Evolutionary conservation across 2,329 filamentous ascomycete species (phyloP), one percentile per base, ranked within the genome.

Genomic region (Penicillium sp.): DNA sequence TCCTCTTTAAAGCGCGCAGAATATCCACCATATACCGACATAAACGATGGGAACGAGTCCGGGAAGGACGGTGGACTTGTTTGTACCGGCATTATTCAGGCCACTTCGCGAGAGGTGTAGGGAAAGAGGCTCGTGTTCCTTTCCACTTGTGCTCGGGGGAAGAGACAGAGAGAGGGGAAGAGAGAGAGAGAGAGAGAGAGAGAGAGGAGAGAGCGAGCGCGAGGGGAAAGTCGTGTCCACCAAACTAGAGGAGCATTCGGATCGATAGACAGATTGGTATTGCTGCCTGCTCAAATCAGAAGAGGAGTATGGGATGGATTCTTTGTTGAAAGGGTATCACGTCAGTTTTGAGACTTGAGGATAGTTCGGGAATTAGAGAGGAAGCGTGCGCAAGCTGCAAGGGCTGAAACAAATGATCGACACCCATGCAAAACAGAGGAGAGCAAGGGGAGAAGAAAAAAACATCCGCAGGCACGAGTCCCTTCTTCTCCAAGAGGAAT

Each of bases 41-140:
- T 83, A 68, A 83, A 83, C 48, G 82, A 82, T 56, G 81, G 82
- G 72, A 83, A 81, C 63, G 80, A 80, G 64, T 77, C 75, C 67
- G 75, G 71, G 51, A 76, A 68, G 65, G 75, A 75, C 70, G 76
- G 73, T 59, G 75, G 69, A 62, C 73, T 76, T 49, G 76, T 75
- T 71, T 77, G 76, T 64, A 77, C 73, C 63, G 77, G 75, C 76
- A 79, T 78, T 66, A 63, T 75, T 65, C 37, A 55, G 52, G 25
- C 58, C 52, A 61, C 56, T 63, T 59, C 57, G 35, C 46, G 22
- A 30, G 46, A 51, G 66, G 62, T 57, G 64, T 60, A 22, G 60
- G 72, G 65, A 68, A 72, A 69, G 71, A 61, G 48, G 19, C 19
- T 64, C 59, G n/a, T 65, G 65, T 67, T 28, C 72, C 69, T 60